These are phyloP conservation scores for Sonneratia alba DNA, from an alignment of 345 rosid species.

Conservation along the genomic window DNA sequence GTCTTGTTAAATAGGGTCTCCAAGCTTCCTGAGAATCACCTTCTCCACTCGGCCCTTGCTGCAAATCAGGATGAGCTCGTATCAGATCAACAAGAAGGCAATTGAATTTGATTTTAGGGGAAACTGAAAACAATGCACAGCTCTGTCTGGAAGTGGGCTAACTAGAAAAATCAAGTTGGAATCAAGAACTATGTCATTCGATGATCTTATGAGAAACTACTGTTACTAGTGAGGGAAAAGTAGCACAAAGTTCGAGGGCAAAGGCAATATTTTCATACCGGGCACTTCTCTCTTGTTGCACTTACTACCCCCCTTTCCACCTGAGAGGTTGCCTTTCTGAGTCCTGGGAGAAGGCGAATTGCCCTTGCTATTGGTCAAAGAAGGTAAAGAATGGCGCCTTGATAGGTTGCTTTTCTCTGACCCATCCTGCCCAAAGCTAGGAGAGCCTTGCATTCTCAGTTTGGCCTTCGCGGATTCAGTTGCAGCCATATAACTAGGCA, in stretches of 20 bases:
- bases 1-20: background rate
- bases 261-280: constrained; percentile 28
- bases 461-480: too few relatives aligned
- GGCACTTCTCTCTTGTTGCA: constrained; percentile 56
- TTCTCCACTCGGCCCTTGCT: constrained; percentile 14
- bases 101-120: background rate
- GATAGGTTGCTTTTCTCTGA: constrained; percentile 43
- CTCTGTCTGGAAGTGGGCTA: too few relatives aligned
- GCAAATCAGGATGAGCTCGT: background rate
- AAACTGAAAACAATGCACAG: background rate
- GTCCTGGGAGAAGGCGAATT: constrained; percentile 73
- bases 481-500: too few relatives aligned
- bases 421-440: constrained; percentile 24
- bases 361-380: constrained; percentile 47
- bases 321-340: constrained; percentile 36
- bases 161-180: too few relatives aligned
- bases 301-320: constrained; percentile 52
- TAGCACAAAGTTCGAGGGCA: background rate
- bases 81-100: background rate
- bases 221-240: background rate
- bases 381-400: constrained; percentile 71
- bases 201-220: background rate
- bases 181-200: background rate
- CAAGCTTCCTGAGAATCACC: constrained; percentile 5
- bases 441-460: too few relatives aligned